phyloP scores from a whole-genome alignment of 1,284 basidiomycete genomes.

The Peniophora sp. region DNA sequence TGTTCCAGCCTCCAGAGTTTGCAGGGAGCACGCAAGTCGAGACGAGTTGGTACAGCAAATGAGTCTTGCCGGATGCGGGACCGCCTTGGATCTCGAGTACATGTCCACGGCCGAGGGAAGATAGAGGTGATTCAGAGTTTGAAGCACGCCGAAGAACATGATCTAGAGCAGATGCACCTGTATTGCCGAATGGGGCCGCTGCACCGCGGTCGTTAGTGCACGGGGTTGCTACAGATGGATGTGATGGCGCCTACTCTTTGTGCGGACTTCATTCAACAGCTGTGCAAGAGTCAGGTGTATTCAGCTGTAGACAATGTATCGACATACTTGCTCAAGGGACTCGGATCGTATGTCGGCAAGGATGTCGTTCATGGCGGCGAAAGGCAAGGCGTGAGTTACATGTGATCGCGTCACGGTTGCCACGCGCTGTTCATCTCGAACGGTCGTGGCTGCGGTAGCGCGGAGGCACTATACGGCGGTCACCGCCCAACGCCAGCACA shows the following conservation, averaged over 20 bases:
- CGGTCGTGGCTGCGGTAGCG: too few relatives aligned
- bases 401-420: too few relatives aligned
- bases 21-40: slow-evolving; percentile 53
- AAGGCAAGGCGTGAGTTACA: too few relatives aligned
- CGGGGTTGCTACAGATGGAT: not conserved
- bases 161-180: slow-evolving; percentile 26
- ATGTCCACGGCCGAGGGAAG: slow-evolving; percentile 42
- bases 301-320: slow-evolving; percentile 1
- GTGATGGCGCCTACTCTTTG: slow-evolving; percentile 17
- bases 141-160: slow-evolving; percentile 15
- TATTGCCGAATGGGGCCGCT: slow-evolving; percentile 19
- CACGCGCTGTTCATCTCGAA: too few relatives aligned
- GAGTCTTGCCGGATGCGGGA: slow-evolving; percentile 66
- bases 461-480: too few relatives aligned
- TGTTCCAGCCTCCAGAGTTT: slow-evolving; percentile 46
- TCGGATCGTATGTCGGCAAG: slow-evolving; percentile 26
- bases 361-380: not conserved
- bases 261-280: slow-evolving; percentile 28
- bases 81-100: slow-evolving; percentile 72
- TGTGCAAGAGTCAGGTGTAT: slow-evolving; percentile 11
- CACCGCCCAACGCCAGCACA: not conserved
- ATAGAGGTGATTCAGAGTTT: slow-evolving; percentile 15
- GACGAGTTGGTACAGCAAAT: slow-evolving; percentile 59
- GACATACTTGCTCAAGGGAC: slow-evolving; percentile 36
- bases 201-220: slow-evolving; percentile 5